phyloP scores from a whole-genome alignment of 306 rosid genomes.

The Acacia acuminata region DNA sequence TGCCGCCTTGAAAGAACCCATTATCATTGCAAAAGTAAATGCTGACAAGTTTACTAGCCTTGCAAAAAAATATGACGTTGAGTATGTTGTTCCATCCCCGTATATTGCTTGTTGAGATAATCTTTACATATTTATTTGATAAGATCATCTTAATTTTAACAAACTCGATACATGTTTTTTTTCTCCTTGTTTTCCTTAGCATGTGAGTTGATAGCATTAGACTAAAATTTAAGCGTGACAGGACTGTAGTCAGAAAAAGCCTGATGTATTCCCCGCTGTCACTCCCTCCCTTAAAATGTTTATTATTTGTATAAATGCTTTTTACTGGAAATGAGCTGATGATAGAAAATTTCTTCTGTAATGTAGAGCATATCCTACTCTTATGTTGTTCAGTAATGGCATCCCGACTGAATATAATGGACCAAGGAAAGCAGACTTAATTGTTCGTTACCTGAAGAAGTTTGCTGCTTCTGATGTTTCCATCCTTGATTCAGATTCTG shows the following conservation, averaged over 20 bases:
- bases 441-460: slow-evolving; percentile 84
- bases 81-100: slow-evolving; percentile 50
- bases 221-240: neutral
- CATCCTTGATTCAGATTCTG: slow-evolving; percentile 82
- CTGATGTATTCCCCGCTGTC: neutral
- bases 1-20: slow-evolving; percentile 73
- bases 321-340: slow-evolving; percentile 23
- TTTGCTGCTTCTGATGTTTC: slow-evolving; percentile 87
- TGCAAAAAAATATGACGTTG: slow-evolving; percentile 66
- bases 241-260: neutral
- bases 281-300: neutral
- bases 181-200: neutral
- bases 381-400: slow-evolving; percentile 78
- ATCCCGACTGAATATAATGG: slow-evolving; percentile 75
- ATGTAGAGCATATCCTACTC: slow-evolving; percentile 80
- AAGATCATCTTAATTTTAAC: slow-evolving; percentile 1
- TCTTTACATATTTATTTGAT: neutral
- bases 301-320: neutral
- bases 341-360: slow-evolving; percentile 15
- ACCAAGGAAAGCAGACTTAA: slow-evolving; percentile 86
- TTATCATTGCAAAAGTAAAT: slow-evolving; percentile 76
- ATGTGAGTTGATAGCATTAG: neutral
- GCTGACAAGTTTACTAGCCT: slow-evolving; percentile 81
- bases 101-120: slow-evolving; percentile 5
- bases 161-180: slow-evolving; percentile 13